Evolutionary conservation across 352 stramenopile genomes (phyloP), one percentile per base, ranked within the genome.

Genomic region (Phytophthora agathidicida): DNA sequence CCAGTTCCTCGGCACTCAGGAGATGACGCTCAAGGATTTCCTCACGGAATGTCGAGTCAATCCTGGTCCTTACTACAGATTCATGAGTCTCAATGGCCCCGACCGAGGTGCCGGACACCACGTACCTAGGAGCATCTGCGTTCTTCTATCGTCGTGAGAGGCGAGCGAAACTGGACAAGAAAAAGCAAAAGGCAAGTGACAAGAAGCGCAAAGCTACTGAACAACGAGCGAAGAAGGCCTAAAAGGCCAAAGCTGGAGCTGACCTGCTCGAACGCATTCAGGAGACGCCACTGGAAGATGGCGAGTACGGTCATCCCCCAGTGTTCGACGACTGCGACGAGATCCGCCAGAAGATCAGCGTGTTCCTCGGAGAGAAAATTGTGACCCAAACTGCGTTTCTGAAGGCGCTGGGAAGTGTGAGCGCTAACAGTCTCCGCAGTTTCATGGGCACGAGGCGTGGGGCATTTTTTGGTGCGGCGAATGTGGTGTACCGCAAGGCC

Each of bases 261-360:
- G 62, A 68, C 14, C 50, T 77, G 1, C 44, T 86, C 5, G 27
- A 66, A 35, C 61, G 71, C 17, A 64, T 81, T 54, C 24, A 65
- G 9, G 59, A 61, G 10, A 56, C 78, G 9, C n/a, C 48, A 32
- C 39, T 82, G 24, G 42, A 37, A 31, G 47, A 48, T 6, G 35
- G n/a, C 16, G 46, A 53, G n/a, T 37, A 67, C 20, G 71, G 76
- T 30, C 30, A 65, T n/a, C 23, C 77, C 7, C 64, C 69, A 14
- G 71, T 86, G 44, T 86, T 44, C 32, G 76, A 86, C 41, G 66
- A 82, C 52, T 83, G 73, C 48, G 71, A 83, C 30, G 72, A 71
- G 2, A 61, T 86, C 17, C 71, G 73, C 48, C 71, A 74, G 50
- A 80, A 86, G 33, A 70, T 83, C 37, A 56, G 62, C 31, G 43